phyloP scores from a whole-genome alignment of 805 yeast genomes.

The Wickerhamiella qilinensis region DNA sequence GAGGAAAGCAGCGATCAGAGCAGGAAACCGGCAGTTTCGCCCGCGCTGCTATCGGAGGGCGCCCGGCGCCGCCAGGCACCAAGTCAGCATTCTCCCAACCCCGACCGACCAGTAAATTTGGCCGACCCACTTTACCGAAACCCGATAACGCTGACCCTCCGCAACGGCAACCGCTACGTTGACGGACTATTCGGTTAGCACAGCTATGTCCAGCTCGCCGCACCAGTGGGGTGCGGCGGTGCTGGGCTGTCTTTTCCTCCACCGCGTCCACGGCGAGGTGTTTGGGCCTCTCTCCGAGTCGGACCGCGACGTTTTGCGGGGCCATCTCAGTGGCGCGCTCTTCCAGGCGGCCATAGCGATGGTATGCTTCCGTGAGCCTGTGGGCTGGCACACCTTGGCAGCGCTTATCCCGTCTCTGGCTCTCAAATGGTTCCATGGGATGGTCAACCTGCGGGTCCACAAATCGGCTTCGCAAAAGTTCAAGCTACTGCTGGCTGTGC shows the following conservation, averaged over 20 bases:
- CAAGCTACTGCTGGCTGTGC: conserved; percentile 1
- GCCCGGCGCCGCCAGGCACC: too few relatives aligned
- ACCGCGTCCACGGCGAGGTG: background rate
- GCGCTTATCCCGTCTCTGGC: conserved; percentile 4
- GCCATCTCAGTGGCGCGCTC: conserved; percentile 4
- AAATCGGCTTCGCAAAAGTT: background rate
- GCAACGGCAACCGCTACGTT: too few relatives aligned
- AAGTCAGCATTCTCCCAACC: too few relatives aligned
- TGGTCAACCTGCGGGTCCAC: conserved; percentile 2
- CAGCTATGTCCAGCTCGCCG: background rate
- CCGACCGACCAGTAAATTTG: too few relatives aligned
- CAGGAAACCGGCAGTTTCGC: too few relatives aligned
- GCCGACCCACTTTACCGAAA: too few relatives aligned
- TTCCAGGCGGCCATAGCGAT: conserved; percentile 8
- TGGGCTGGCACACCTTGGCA: conserved; percentile 5
- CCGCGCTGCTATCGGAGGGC: too few relatives aligned
- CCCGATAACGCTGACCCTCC: too few relatives aligned
- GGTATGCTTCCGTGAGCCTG: conserved; percentile 7
- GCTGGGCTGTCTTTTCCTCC: background rate
- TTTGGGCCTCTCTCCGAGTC: conserved; percentile 5
- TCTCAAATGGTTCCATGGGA: conserved; percentile 6
- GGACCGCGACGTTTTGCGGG: conserved; percentile 4
- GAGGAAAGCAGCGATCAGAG: too few relatives aligned
- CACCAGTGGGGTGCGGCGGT: background rate
- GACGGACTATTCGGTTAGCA: too few relatives aligned